Conservation (phyloP, 768 basidiomycete species). For the Russula earlei region DNA sequence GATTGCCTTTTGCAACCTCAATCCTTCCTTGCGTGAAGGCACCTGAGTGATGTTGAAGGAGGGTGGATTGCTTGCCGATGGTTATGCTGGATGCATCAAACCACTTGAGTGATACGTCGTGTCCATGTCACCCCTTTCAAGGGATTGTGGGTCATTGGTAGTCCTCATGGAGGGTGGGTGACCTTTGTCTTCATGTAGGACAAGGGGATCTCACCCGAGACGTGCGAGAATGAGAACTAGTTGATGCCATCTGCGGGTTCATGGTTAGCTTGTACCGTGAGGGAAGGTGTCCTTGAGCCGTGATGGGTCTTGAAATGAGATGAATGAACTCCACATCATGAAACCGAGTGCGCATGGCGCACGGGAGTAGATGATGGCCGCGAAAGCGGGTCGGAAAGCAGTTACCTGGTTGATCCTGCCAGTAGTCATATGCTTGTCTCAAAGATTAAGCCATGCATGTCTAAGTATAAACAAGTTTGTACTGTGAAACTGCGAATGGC, state of each 20-base stretch:
- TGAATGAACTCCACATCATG: conserved; percentile 8
- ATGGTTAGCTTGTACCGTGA: conserved; percentile 11
- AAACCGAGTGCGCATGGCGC: conserved; percentile 20
- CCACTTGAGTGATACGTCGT: conserved; percentile 27
- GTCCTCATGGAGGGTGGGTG: conserved; percentile 24
- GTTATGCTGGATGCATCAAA: conserved; percentile 28
- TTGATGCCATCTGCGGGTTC: conserved; percentile 25
- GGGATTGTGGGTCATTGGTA: neutral
- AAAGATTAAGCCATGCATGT: conserved; percentile 81
- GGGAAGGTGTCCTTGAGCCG: neutral
- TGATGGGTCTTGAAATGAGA: neutral
- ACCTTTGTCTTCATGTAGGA: conserved; percentile 24
- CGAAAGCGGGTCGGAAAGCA: conserved; percentile 45
- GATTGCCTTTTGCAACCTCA: conserved; percentile 11
- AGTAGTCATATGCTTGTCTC: conserved; percentile 81
- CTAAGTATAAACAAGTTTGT: conserved; percentile 51
- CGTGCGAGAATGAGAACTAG: conserved; percentile 40
- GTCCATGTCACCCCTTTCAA: neutral
- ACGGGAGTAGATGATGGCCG: conserved; percentile 19
- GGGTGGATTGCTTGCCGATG: conserved; percentile 32
- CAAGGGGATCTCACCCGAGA: conserved; percentile 30
- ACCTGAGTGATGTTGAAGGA: conserved; percentile 22
- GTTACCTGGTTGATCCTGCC: conserved; percentile 81
- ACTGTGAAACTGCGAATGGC: conserved; percentile 76
- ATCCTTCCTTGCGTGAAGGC: conserved; percentile 18